phyloP scores from a whole-genome alignment of 192 early-diverging fungal species.

The Pilaira anomala region DNA sequence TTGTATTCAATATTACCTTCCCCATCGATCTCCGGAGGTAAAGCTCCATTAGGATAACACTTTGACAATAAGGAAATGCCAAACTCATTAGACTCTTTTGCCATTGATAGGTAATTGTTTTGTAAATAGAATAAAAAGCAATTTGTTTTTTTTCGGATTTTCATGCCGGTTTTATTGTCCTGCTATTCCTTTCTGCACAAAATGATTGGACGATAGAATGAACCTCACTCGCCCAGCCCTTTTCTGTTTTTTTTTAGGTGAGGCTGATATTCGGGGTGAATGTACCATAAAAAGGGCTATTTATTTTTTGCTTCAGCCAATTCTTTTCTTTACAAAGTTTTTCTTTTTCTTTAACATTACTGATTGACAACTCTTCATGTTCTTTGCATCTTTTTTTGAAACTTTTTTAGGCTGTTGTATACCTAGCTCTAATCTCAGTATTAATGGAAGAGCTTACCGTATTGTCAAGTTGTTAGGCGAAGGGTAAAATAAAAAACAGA shows the following conservation, averaged over 20 bases:
- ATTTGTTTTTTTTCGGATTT: no score
- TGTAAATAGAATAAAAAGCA: no score
- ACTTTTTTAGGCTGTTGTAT: constrained; percentile 44
- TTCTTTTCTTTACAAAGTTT: no score
- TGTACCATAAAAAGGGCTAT: no score
- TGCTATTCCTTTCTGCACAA: no score
- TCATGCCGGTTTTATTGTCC: no score
- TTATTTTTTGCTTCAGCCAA: no score
- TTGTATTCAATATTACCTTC: constrained; percentile 92
- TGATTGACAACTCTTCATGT: not conserved
- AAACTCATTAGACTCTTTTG: constrained; percentile 1
- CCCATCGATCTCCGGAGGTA: constrained; percentile 79
- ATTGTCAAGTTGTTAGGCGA: constrained; percentile 63
- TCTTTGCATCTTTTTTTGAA: constrained; percentile 40
- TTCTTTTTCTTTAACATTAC: no score
- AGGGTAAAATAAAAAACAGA: constrained; percentile 43
- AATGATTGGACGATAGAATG: no score
- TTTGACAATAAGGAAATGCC: not conserved
- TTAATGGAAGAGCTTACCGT: constrained; percentile 57
- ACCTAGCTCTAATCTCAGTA: constrained; percentile 49
- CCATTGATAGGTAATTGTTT: not conserved
- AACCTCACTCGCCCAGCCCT: no score
- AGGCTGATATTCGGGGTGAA: no score
- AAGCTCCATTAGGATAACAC: constrained; percentile 18
- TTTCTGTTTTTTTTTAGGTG: no score